Evolutionary conservation across 1,139 yeast species (phyloP), one percentile per base, ranked within the genome.

Genomic region (Candida glucosophila): DNA sequence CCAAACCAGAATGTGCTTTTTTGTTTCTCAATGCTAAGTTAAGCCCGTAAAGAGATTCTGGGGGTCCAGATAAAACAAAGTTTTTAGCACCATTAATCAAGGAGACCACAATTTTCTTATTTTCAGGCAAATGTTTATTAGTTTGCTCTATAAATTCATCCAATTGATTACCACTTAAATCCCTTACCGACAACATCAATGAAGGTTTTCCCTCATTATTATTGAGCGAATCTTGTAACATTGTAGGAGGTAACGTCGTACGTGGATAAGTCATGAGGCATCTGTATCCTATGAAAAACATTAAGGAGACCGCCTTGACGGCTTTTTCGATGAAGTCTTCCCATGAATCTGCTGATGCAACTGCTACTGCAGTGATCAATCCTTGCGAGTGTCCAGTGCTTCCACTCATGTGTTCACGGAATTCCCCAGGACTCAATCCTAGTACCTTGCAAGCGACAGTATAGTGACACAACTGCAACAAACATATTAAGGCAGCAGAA

Each of bases 381-480:
- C 98, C 98, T 67, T 90, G 98, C 21, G 97, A 88, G 56, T 90
- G 98, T 60, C 98, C 98, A 28, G 97, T 88, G 23, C 96, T 74
- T 48, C 97, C 97, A 28, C 71, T 56, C 34, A 88, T 63, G 43
- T 67, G 57, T 29, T 67, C 55, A 58, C 88, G 73, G 44, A 90
- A 68, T 55, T 83, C 79, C 41, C 96, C 97, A 19, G 98, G 98
- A 33, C 86, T 74, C 40, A 79, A 63, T 36, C 95, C 95, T 43
- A 88, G 70, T 22, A 83, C 67, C 53, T 78, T 77, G 44, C 94
- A 81, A 30, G 96, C 78, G 41, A 86, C 72, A 30, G 92, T 85
- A 53, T 79, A 90, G 59, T 90, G 97, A 42, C 92, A 81, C 49
- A 90, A 70, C 63, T 90, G 99, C 48, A 90, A 86, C 33, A 88